phyloP scores from a whole-genome alignment of 345 rosid species.

The Clausena lansium region DNA sequence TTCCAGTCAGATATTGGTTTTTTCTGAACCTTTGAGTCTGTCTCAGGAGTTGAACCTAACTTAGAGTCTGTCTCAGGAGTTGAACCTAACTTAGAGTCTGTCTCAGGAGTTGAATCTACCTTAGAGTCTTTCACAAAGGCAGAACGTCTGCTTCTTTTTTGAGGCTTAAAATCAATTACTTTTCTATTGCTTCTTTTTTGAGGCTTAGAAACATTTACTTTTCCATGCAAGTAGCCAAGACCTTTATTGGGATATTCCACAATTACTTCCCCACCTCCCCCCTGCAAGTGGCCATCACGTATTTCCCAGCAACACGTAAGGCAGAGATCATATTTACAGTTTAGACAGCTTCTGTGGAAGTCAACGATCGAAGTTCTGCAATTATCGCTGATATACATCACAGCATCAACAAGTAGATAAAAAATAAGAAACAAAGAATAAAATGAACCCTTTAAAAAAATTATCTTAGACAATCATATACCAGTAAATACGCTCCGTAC shows the following conservation, averaged over 20 bases:
- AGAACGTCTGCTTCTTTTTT: no score
- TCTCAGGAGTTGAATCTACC: not conserved
- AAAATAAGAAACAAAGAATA: not conserved
- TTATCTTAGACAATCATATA: constrained; percentile 9
- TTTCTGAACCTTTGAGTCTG: not conserved
- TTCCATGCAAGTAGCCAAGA: constrained; percentile 35
- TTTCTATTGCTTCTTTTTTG: constrained; percentile 24
- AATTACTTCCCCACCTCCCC: constrained; percentile 19
- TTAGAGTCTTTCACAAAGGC: no score
- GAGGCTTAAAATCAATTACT: not conserved
- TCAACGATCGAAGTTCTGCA: constrained; percentile 49
- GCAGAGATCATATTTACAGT: constrained; percentile 42
- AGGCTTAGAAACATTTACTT: not conserved
- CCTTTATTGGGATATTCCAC: constrained; percentile 19
- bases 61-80: not conserved
- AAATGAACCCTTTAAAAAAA: not conserved
- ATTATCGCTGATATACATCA: constrained; percentile 28
- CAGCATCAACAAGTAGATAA: not conserved
- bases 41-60: constrained; percentile 5
- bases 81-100: not conserved
- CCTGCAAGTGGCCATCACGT: constrained; percentile 34
- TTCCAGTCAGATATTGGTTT: constrained; percentile 32
- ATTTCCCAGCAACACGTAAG: constrained; percentile 41
- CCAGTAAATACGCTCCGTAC: constrained; percentile 43
- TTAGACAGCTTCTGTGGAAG: constrained; percentile 40